Evolutionary conservation across 2,329 filamentous ascomycete species (phyloP).

Genomic region (Fusarium setosum): DNA sequence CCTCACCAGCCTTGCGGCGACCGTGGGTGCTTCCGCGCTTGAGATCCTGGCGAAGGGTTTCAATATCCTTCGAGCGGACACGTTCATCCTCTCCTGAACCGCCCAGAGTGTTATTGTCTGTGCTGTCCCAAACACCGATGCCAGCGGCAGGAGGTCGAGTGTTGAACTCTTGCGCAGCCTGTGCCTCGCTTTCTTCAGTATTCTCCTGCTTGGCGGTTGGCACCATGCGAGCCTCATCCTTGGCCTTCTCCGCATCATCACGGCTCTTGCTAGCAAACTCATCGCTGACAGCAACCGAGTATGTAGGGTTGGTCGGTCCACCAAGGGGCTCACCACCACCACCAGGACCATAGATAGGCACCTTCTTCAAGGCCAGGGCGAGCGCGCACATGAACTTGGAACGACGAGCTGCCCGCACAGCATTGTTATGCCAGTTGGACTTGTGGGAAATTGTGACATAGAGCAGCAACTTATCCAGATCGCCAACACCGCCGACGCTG

Average conservation of each 20-base stretch:
- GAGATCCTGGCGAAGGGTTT: slow-evolving; percentile 50
- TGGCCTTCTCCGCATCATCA: slow-evolving; percentile 66
- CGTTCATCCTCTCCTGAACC: slow-evolving; percentile 47
- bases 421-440: slow-evolving; percentile 90
- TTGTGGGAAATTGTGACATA: slow-evolving; percentile 91
- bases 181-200: slow-evolving; percentile 52
- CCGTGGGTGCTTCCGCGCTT: slow-evolving; percentile 60
- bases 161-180: slow-evolving; percentile 60
- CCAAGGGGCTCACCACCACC: slow-evolving; percentile 73
- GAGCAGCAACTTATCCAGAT: slow-evolving; percentile 89
- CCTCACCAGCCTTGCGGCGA: slow-evolving; percentile 61
- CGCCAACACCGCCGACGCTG: slow-evolving; percentile 80
- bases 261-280: slow-evolving; percentile 73
- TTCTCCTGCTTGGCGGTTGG: slow-evolving; percentile 54
- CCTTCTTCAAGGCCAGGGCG: slow-evolving; percentile 83
- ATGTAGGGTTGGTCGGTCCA: slow-evolving; percentile 79
- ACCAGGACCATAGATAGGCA: slow-evolving; percentile 87
- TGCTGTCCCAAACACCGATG: slow-evolving; percentile 38
- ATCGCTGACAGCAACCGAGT: slow-evolving; percentile 81
- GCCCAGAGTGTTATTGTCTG: slow-evolving; percentile 40
- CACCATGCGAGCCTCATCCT: slow-evolving; percentile 74
- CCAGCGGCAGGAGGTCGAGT: slow-evolving; percentile 45
- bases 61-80: slow-evolving; percentile 52
- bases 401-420: slow-evolving; percentile 80
- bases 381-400: slow-evolving; percentile 98